These are phyloP conservation scores for Microcos paniculata DNA, from an alignment of 345 rosid genomes.

Conservation along the genomic window DNA sequence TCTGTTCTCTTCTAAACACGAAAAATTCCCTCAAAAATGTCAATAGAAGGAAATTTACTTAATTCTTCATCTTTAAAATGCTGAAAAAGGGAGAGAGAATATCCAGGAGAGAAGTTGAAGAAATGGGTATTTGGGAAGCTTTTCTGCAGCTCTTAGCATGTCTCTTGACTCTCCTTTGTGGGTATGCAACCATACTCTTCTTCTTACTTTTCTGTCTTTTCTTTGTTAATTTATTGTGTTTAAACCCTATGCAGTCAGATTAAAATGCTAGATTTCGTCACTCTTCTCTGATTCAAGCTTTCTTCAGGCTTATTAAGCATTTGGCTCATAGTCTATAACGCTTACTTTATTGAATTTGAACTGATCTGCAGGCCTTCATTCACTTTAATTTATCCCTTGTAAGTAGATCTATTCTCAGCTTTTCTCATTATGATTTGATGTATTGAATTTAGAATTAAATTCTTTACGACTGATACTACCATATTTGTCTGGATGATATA, in stretches of 20 bases:
- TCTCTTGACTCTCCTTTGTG: constrained; percentile 25
- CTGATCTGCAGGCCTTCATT: constrained; percentile 39
- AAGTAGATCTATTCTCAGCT: neutral
- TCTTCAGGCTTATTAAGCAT: neutral
- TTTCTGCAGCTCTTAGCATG: constrained; percentile 10
- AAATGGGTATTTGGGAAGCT: constrained; percentile 17
- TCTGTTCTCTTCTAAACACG: neutral
- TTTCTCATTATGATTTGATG: neutral
- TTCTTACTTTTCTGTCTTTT: neutral
- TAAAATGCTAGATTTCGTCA: neutral
- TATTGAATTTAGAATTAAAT: neutral
- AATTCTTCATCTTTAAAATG: neutral
- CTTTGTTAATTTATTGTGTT: neutral
- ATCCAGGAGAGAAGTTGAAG: neutral
- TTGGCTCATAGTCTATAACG: neutral
- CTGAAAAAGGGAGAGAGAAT: neutral
- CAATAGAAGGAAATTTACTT: neutral
- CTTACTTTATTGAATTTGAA: neutral
- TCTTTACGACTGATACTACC: neutral
- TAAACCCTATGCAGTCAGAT: neutral
- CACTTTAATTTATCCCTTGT: constrained; percentile 36
- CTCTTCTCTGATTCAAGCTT: neutral
- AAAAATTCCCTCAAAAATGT: neutral
- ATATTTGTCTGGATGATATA: neutral
- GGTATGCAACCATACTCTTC: constrained; percentile 12